Evolutionary conservation across 225 moss, liverwort and hornwort species (phyloP).

Genomic region (Thuidium tamariscinum): DNA sequence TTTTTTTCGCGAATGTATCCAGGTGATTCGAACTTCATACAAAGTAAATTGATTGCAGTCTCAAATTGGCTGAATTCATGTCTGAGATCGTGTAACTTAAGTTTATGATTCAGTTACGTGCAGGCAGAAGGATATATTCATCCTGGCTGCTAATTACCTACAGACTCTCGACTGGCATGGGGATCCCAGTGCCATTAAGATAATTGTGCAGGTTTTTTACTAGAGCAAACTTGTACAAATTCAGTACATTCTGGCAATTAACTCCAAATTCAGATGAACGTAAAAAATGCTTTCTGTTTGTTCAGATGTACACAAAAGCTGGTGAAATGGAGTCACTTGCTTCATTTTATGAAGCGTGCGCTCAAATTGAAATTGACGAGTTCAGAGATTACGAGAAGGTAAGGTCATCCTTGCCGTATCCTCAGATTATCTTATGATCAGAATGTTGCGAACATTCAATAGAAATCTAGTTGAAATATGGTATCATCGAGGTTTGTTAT

Average conservation of each 20-base stretch:
- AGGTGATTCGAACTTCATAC: conserved; percentile 29
- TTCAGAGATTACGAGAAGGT: conserved; percentile 88
- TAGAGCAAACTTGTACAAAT: not conserved
- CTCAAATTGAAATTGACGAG: conserved; percentile 86
- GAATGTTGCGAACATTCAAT: not conserved
- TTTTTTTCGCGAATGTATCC: conserved; percentile 82
- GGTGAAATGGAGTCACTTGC: conserved; percentile 82
- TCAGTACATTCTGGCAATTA: not conserved
- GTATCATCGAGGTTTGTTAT: not conserved
- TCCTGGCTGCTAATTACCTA: conserved; percentile 82
- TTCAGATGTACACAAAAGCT: conserved; percentile 91
- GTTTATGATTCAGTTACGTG: not conserved
- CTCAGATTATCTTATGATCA: not conserved
- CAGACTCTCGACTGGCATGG: conserved; percentile 88
- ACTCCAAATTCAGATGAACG: not conserved
- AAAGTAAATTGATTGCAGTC: not conserved
- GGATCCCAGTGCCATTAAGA: conserved; percentile 72
- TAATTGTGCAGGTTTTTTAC: conserved; percentile 68
- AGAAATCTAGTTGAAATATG: not conserved
- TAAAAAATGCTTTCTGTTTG: not conserved
- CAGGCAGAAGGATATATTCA: conserved; percentile 82
- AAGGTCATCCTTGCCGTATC: not conserved
- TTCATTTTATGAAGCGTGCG: conserved; percentile 86
- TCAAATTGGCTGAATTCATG: not conserved
- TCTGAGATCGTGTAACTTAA: not conserved